Conservation (phyloP, 345 rosid species). For the Balakata baccata region DNA sequence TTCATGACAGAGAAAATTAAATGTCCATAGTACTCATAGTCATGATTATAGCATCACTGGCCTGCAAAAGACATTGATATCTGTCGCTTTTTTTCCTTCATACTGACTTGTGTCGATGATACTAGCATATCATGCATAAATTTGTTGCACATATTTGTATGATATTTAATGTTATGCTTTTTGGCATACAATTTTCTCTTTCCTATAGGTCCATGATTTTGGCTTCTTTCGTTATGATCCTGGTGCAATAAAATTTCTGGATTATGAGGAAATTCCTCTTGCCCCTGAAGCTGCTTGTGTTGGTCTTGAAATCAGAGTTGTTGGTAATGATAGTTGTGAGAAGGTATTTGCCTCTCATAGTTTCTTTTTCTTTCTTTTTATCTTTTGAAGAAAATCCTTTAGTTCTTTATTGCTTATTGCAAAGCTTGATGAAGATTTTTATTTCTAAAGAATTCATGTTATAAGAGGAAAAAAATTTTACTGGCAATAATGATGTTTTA, state of each 20-base stretch:
- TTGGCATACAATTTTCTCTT: neutral
- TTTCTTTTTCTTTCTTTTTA: neutral
- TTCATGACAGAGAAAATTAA: neutral
- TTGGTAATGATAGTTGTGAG: constrained; percentile 96
- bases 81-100: neutral
- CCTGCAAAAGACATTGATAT: neutral
- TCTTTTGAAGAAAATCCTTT: neutral
- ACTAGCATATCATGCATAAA: neutral
- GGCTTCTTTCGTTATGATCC: constrained; percentile 94
- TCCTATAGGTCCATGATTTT: constrained; percentile 86
- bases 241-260: constrained; percentile 60
- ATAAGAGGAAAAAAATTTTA: neutral
- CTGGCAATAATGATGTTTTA: neutral
- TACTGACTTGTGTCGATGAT: neutral
- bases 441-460: neutral
- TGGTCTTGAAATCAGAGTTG: constrained; percentile 93
- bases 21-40: neutral
- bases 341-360: constrained; percentile 51
- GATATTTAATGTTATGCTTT: neutral
- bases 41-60: neutral
- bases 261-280: constrained; percentile 95
- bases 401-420: neutral
- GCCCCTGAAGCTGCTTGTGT: constrained; percentile 89
- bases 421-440: neutral
- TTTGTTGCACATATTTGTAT: neutral